Conservation (phyloP, 306 rosid genomes). For the Albizia julibrissin region DNA sequence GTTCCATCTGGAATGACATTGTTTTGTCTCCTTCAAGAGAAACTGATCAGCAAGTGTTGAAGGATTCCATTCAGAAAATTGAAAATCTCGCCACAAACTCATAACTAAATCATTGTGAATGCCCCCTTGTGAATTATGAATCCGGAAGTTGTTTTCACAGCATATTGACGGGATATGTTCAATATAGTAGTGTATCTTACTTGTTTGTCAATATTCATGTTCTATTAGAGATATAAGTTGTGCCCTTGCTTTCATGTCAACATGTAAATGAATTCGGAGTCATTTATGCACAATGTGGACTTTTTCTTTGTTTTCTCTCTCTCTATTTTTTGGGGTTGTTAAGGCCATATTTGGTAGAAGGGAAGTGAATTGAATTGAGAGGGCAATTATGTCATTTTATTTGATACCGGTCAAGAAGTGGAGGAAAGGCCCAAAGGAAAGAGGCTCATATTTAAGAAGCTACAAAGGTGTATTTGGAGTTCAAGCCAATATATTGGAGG, state of each 20-base stretch:
- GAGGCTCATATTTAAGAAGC: too few species aligned
- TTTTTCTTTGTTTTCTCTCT: too few species aligned
- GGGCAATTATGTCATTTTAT: background rate
- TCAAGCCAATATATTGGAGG: background rate
- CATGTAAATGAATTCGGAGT: background rate
- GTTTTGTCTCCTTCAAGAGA: conserved; percentile 58
- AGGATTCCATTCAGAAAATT: conserved; percentile 47
- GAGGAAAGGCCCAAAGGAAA: too few species aligned
- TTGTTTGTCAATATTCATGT: background rate
- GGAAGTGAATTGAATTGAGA: background rate
- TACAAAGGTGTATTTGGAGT: background rate
- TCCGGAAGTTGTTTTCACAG: background rate
- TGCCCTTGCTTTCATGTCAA: background rate
- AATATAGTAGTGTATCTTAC: background rate
- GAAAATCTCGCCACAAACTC: conserved; percentile 39
- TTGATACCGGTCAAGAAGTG: too few species aligned
- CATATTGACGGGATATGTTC: background rate
- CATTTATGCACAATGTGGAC: background rate
- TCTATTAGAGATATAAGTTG: background rate
- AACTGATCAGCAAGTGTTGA: conserved; percentile 50
- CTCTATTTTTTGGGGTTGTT: background rate
- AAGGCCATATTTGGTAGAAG: too few species aligned
- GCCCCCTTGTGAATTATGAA: background rate
- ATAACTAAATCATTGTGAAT: background rate
- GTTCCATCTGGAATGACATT: conserved; percentile 67